phyloP scores from a whole-genome alignment of 495 filamentous ascomycete species.

The Friedmanniomyces endolithicus region DNA sequence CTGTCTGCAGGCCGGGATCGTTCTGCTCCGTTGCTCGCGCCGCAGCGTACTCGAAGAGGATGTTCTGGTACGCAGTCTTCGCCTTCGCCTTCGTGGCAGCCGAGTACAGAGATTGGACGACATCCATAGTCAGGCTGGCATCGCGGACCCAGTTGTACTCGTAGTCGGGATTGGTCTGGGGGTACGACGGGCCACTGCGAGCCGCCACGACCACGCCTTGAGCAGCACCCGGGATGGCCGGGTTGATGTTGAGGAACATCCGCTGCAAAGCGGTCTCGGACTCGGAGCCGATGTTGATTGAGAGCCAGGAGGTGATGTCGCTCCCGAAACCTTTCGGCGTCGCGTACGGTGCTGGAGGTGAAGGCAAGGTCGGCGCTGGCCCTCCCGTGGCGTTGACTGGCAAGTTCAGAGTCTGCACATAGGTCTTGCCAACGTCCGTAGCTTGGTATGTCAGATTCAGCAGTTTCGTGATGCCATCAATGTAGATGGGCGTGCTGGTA shows the following conservation, averaged over 20 bases:
- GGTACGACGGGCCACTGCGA: slow-evolving; percentile 15
- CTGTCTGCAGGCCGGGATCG: slow-evolving; percentile 17
- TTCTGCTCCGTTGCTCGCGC: slow-evolving; percentile 21
- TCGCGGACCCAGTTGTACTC: slow-evolving; percentile 22
- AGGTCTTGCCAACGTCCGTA: slow-evolving; percentile 19
- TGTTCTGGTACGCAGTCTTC: slow-evolving; percentile 13
- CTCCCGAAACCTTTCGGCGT: slow-evolving; percentile 14
- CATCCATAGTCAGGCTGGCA: slow-evolving; percentile 19
- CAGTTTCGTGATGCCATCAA: slow-evolving; percentile 19
- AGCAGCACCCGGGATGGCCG: slow-evolving; percentile 14
- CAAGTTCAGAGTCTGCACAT: slow-evolving; percentile 11
- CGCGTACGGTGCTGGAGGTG: slow-evolving; percentile 18
- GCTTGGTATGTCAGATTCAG: slow-evolving; percentile 21
- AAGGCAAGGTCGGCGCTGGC: slow-evolving; percentile 2
- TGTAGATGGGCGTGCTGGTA: slow-evolving; percentile 15
- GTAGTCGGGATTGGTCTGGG: slow-evolving; percentile 16
- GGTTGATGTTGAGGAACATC: slow-evolving; percentile 23
- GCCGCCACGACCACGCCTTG: slow-evolving; percentile 21
- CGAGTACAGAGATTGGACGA: slow-evolving; percentile 19
- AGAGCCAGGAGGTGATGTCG: slow-evolving; percentile 19
- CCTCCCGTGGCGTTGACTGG: slow-evolving; percentile 14
- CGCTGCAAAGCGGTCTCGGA: slow-evolving; percentile 4
- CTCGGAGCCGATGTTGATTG: slow-evolving; percentile 9
- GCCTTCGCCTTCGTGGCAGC: slow-evolving; percentile 12
- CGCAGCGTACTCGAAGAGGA: slow-evolving; percentile 20